Conservation (phyloP, 2,329 filamentous ascomycete genomes). For the Calonectria multiphialidica region DNA sequence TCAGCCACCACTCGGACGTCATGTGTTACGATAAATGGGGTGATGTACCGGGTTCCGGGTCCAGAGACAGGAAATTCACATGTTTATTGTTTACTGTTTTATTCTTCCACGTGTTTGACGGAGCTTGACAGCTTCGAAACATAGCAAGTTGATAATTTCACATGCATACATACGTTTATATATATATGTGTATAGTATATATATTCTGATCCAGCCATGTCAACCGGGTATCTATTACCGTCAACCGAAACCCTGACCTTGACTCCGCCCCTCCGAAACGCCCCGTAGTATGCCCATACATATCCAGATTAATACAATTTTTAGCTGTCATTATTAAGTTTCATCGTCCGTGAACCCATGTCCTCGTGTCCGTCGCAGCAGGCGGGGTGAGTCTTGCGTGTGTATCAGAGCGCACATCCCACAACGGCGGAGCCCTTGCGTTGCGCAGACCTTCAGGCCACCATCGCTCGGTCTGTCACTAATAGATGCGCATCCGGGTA, state of each 20-base stretch:
- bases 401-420: not conserved
- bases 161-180: not conserved
- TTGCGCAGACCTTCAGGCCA: not conserved
- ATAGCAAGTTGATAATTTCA: not conserved
- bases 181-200: not conserved
- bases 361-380: not conserved
- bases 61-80: not conserved
- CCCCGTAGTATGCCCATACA: constrained; percentile 23
- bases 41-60: not conserved
- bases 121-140: not conserved
- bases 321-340: not conserved
- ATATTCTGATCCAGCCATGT: constrained; percentile 10
- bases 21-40: not conserved
- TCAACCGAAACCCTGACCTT: constrained; percentile 22
- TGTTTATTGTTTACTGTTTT: not conserved
- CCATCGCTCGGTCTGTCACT: constrained; percentile 7
- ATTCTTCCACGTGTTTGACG: not conserved
- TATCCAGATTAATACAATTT: constrained; percentile 16
- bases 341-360: not conserved
- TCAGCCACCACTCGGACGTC: not conserved
- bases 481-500: constrained; percentile 82
- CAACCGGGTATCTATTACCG: constrained; percentile 41
- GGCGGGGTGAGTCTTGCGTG: not conserved
- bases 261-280: constrained; percentile 30
- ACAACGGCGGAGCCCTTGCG: not conserved